Base-by-base conservation (phyloP, 2,329 filamentous ascomycete genomes). In the Penicillium janthinellum region DNA sequence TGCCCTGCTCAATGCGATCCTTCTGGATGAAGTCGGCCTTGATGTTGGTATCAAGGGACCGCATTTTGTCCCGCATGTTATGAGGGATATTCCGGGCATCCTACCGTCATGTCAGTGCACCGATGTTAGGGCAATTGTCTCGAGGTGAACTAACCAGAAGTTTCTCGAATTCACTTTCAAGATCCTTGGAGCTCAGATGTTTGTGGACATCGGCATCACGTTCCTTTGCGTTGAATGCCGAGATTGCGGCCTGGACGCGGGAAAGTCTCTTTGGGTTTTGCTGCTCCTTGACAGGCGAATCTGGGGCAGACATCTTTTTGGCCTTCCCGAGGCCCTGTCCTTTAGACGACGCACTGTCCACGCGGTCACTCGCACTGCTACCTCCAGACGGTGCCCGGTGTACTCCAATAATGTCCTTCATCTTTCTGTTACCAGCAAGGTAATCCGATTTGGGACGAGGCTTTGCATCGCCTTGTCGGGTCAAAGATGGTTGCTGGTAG, bases 21-120 rank as follows among this genome's bases (percentile, higher is more conserved):
- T 96, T 93, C 55, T 89, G 88, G 69, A 98, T 92, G 70, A 99
- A 96, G 72, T 98, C 93, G 73, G 92, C 91, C 78, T 99, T 99
- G 80, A 98, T 93, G 38, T 90, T 90, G 65, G 91, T 85, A 63
- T 91, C 92, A 61, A 99, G 81, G 58, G 88, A 93, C 48, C 94
- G 86, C 92, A 99, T 97, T 79, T 96, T 96, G 75, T 94, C 92
- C 57, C 94, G 85, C 82, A 96, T 92, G 64, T 96, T 90, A 71
- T 96, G 91, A 3, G 94, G 93, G 56, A 98, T 96, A 70, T 98
- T 96, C 64, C 94, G 86, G 17, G 93, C 88, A 73, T 96, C 92
- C 76, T 96, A 74, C 76, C 86, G 45, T 56, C 51, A 4, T 49
- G 56, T 67, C 50, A 67, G 59, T 47, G 22, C 5, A 42, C 34